These are phyloP conservation scores for Nannochloropsis oceanica DNA, from an alignment of 108 stramenopile species.

Conservation along the genomic window DNA sequence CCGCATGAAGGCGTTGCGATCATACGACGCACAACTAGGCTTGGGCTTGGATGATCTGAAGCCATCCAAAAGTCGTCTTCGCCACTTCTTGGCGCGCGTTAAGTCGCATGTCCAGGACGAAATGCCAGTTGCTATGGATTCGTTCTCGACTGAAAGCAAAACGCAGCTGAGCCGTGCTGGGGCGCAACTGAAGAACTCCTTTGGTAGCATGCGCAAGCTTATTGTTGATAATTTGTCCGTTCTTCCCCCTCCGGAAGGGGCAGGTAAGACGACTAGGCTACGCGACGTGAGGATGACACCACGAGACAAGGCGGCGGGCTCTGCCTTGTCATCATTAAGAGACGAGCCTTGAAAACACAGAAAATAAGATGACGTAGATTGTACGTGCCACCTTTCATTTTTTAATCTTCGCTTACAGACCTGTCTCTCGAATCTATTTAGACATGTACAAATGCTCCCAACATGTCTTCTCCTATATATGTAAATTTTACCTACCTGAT, in stretches of 20 bases:
- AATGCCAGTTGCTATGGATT: not conserved
- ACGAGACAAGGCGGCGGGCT: too few species aligned
- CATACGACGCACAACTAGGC: not conserved
- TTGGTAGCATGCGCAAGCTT: not conserved
- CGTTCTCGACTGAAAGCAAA: not conserved
- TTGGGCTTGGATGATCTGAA: not conserved
- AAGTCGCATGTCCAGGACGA: not conserved
- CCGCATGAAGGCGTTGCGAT: constrained; percentile 4
- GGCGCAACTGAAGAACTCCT: not conserved
- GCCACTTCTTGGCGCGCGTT: not conserved
- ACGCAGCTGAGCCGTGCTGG: not conserved
- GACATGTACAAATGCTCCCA: too few species aligned
- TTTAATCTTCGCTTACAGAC: too few species aligned
- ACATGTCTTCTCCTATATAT: too few species aligned
- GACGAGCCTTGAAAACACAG: too few species aligned
- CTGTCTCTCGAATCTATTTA: too few species aligned
- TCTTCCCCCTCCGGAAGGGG: not conserved
- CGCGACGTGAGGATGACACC: too few species aligned
- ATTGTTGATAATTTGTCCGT: not conserved
- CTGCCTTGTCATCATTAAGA: too few species aligned
- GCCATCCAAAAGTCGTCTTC: not conserved
- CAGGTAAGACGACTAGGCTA: not conserved
- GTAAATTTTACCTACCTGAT: too few species aligned
- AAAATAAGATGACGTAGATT: too few species aligned
- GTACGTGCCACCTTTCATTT: too few species aligned